Conservation (phyloP, 1,139 yeast species). For the Kodamaea ohmeri region DNA sequence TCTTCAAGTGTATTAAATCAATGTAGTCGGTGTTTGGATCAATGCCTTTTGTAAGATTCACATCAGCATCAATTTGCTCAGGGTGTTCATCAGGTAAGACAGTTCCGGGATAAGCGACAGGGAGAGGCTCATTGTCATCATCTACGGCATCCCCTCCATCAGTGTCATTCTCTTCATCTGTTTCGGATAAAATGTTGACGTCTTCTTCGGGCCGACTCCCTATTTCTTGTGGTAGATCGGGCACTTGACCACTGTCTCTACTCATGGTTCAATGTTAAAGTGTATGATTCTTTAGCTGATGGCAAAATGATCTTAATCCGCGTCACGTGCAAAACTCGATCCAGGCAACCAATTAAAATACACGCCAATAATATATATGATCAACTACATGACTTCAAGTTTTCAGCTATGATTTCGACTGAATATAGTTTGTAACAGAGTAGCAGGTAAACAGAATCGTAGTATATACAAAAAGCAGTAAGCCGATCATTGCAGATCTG, state of each 20-base stretch:
- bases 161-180: conserved; percentile 22
- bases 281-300: neutral
- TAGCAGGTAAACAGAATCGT: conserved; percentile 1
- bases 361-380: neutral
- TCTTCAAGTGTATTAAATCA: conserved; percentile 78
- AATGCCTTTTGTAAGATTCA: conserved; percentile 61
- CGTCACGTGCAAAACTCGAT: neutral
- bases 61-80: conserved; percentile 45
- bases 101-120: conserved; percentile 45
- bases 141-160: conserved; percentile 26
- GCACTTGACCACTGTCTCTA: neutral
- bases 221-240: conserved; percentile 13
- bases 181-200: conserved; percentile 12
- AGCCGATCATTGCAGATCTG: neutral
- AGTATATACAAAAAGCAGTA: conserved; percentile 2
- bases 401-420: neutral
- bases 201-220: conserved; percentile 12
- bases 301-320: neutral
- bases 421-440: neutral
- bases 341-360: conserved; percentile 4
- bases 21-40: conserved; percentile 64
- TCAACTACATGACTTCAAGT: neutral
- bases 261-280: conserved; percentile 1
- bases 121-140: conserved; percentile 31
- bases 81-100: conserved; percentile 55